A percentile compares a stretch with the other conserved stretches of the same genome.
Conservation (phyloP, 306 rosid genomes). For the Citrullus mucosospermus region DNA sequence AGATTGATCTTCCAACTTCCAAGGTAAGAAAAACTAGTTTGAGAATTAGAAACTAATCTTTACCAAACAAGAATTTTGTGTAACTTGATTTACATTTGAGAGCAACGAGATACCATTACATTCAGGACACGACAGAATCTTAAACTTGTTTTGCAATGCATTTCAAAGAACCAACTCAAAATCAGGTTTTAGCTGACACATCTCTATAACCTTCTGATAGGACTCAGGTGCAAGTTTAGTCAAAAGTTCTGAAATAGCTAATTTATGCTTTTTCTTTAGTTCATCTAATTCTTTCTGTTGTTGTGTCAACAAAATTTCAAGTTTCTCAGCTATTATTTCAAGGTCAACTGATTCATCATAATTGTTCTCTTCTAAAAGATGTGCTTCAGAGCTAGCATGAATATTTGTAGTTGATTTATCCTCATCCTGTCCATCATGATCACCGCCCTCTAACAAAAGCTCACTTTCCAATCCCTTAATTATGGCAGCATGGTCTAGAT, state of each 20-base stretch:
- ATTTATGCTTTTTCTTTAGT: slow-evolving; percentile 52
- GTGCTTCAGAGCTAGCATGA: slow-evolving; percentile 5
- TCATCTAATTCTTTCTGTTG: slow-evolving; percentile 53
- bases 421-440: neutral
- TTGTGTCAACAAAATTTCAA: slow-evolving; percentile 32
- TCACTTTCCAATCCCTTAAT: slow-evolving; percentile 10
- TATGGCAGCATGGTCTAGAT: slow-evolving; percentile 15
- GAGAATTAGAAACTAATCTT: neutral
- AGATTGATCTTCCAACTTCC: neutral
- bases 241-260: slow-evolving; percentile 36
- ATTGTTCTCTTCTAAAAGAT: neutral
- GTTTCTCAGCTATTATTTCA: slow-evolving; percentile 20
- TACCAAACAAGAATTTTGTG: neutral
- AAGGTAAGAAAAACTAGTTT: neutral
- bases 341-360: slow-evolving; percentile 21
- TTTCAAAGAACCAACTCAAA: neutral
- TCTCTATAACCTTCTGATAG: slow-evolving; percentile 31
- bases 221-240: slow-evolving; percentile 36
- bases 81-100: neutral
- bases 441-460: neutral
- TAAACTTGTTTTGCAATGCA: neutral
- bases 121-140: neutral
- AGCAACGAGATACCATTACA: neutral
- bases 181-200: slow-evolving; percentile 29
- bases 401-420: slow-evolving; percentile 9